Base-by-base conservation (phyloP, 2,329 filamentous ascomycete genomes). In the Diplodia corticola region DNA sequence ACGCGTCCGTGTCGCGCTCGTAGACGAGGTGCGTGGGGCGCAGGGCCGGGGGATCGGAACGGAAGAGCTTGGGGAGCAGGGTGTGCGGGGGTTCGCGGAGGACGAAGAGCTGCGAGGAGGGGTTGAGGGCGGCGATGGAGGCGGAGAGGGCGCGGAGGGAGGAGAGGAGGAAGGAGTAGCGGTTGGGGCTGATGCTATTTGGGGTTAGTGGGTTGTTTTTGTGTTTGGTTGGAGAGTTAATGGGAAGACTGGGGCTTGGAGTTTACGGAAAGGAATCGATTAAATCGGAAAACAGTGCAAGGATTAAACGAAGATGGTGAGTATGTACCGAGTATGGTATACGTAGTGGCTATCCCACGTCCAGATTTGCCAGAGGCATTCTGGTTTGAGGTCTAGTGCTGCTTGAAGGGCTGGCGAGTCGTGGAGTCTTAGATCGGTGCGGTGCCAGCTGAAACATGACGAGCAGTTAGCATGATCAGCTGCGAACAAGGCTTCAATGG, bases 321-420 rank as follows among this genome's bases (percentile, higher is more conserved):
- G 26, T 64, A 15, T 6, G 6, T 65, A 65, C 64, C 64, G 84
- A 0, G 88, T 86, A 35, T 84, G 84, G 74, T 92, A 92, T 28
- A 93, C 89, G 73, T 93, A 93, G 74, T 93, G 89, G 66, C 90
- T 90, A 74, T 92, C 90, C 89, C 90, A 93, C 1, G 88, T 91
- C 83, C 91, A 93, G 53, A 93, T 85, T 0, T 90, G 90, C 81
- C 89, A 93, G 28, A 93, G 80, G 22, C 84, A 86, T 63, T 85
- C 84, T 1, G 90, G 89, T 0, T 90, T 82, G 6, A 93, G 81
- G 67, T 90, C 88, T 7, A 93, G 78, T 0, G 91, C 91, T 2
- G 89, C 89, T 74, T 88, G 84, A 28, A 93, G 80, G 1, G 89
- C 90, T 9, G 90, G 90, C 0, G 89, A 92, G 76, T 93, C 91